A percentile compares a stretch with the other conserved stretches of the same genome.
Evolutionary conservation across 2,329 filamentous ascomycete species (phyloP).

Genomic region (Balansia obtecta): DNA sequence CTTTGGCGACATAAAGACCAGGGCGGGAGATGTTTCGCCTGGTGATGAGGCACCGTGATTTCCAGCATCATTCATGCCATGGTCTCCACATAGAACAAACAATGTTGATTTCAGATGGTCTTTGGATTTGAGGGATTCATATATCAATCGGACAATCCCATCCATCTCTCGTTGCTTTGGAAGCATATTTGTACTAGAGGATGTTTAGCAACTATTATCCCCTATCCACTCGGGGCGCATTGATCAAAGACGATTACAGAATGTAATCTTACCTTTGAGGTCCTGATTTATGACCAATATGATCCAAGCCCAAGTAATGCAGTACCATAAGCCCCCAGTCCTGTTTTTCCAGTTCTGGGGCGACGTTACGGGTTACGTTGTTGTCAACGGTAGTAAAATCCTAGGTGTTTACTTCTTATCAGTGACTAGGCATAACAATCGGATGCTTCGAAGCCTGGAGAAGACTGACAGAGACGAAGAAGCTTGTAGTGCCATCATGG

Average conservation of each 20-base stretch:
- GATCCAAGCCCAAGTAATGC: slow-evolving; percentile 90
- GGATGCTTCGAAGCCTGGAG: neutral
- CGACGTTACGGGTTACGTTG: slow-evolving; percentile 88
- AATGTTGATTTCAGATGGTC: slow-evolving; percentile 65
- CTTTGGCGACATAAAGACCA: slow-evolving; percentile 85
- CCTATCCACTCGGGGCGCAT: too few relatives aligned
- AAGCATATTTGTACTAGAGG: slow-evolving; percentile 67
- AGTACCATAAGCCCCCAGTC: slow-evolving; percentile 94
- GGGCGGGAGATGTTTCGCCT: slow-evolving; percentile 85
- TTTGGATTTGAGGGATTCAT: slow-evolving; percentile 57
- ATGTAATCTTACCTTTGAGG: slow-evolving; percentile 51
- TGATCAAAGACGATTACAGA: too few relatives aligned
- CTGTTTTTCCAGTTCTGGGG: slow-evolving; percentile 56
- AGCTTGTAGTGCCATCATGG: slow-evolving; percentile 87
- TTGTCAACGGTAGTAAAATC: slow-evolving; percentile 97
- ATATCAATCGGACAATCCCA: slow-evolving; percentile 62
- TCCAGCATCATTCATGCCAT: slow-evolving; percentile 98
- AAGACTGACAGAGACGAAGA: slow-evolving; percentile 84
- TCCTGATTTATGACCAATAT: slow-evolving; percentile 94
- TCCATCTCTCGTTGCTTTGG: slow-evolving; percentile 96
- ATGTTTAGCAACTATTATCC: neutral
- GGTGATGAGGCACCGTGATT: slow-evolving; percentile 92
- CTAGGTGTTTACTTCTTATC: slow-evolving; percentile 30
- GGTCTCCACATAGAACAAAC: slow-evolving; percentile 80
- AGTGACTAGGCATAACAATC: neutral